Base-by-base conservation (phyloP, 805 yeast species). In the Schwanniomyces vanrijiae region DNA sequence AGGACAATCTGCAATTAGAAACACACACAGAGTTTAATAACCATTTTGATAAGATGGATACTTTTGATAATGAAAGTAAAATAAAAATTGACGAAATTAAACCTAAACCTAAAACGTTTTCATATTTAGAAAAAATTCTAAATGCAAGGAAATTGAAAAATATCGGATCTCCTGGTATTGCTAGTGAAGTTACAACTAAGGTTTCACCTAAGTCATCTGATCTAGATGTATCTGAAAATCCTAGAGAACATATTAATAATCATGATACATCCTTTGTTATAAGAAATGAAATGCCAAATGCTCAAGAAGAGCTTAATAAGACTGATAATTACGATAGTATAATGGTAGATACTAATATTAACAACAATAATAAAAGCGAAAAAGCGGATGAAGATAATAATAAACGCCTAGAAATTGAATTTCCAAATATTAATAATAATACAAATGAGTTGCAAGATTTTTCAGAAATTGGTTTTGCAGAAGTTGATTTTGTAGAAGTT, bases 51-150 rank as follows among this genome's bases (percentile, higher is more conserved):
- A n/a, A n/a, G n/a, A n/a, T n/a, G n/a, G n/a, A n/a, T n/a, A n/a
- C n/a, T n/a, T n/a, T n/a, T n/a, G n/a, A n/a, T n/a, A n/a, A n/a
- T n/a, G n/a, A n/a, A n/a, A n/a, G n/a, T n/a, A n/a, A n/a, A n/a
- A n/a, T n/a, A n/a, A n/a, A n/a, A n/a, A 31, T 3, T 11, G 20
- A 16, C 9, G 41, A 24, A 18, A 31, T 14, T 14, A n/a, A 37
- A 14, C 16, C 39, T 8, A 37, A 37, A 16, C 11, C 19, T 5
- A 47, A 54, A 51, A 10, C 43, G 6, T 43, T 35, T 38, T 65
- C 71, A 1, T 69, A 66, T 50, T 54, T 69, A 13, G 71, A 69
- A 42, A 59, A 61, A 31, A 67, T 68, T 19, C 46, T 68, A 11
- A 61, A 55, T 29, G 49, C 53, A 9, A 42, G 52, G 10, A 54